Evolutionary conservation across 768 basidiomycete species (phyloP).

Genomic region (Mycena vitilis): DNA sequence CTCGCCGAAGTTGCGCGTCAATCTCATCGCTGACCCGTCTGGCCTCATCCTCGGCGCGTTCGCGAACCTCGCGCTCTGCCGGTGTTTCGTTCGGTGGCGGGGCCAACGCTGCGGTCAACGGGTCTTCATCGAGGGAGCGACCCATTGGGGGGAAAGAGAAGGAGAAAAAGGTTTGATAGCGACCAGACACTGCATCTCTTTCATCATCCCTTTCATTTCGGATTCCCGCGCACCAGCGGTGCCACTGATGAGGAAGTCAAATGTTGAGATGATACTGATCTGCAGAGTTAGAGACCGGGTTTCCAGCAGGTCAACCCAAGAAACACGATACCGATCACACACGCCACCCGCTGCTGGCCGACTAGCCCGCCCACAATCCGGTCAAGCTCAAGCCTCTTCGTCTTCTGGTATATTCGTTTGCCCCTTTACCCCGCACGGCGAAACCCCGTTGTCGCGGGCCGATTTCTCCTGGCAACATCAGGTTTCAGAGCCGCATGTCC

Average conservation of each 20-base stretch:
- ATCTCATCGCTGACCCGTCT: constrained; percentile 77
- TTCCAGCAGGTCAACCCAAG: not conserved
- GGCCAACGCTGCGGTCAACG: constrained; percentile 67
- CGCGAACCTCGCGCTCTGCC: constrained; percentile 64
- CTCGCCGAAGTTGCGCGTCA: constrained; percentile 76
- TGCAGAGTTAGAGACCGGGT: constrained; percentile 3
- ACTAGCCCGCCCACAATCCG: constrained; percentile 3
- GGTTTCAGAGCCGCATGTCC: constrained; percentile 20
- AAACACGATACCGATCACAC: too few relatives aligned
- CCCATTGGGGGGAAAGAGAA: constrained; percentile 22
- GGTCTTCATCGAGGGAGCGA: constrained; percentile 62
- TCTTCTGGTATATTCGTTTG: not conserved
- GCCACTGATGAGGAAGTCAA: constrained; percentile 25
- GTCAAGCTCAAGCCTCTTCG: not conserved
- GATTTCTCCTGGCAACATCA: constrained; percentile 5
- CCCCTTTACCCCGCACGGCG: constrained; percentile 16
- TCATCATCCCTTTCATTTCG: constrained; percentile 25
- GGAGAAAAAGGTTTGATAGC: constrained; percentile 6
- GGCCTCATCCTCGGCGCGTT: constrained; percentile 72
- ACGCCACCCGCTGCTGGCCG: too few relatives aligned
- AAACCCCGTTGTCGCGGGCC: constrained; percentile 15
- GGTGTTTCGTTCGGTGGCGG: constrained; percentile 75
- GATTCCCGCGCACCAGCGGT: constrained; percentile 8
- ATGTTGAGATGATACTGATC: constrained; percentile 20
- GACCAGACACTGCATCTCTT: constrained; percentile 14